Evolutionary conservation across 2,329 filamentous ascomycete species (phyloP).

Genomic region (Cladophialophora immunda): DNA sequence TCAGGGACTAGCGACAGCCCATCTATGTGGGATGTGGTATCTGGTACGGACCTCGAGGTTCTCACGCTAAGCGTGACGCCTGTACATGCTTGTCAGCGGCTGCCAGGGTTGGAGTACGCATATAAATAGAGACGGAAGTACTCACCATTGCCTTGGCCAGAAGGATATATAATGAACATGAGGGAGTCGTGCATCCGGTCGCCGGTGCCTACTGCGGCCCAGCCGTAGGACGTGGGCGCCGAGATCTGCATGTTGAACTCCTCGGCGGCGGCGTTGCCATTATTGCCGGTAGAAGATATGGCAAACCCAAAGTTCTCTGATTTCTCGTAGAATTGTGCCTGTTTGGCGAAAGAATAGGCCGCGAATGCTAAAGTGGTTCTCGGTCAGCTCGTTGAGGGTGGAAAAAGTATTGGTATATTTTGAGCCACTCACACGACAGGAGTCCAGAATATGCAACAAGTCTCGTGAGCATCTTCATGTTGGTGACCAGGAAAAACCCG

Average conservation of each 20-base stretch:
- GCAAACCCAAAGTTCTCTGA: slow-evolving; percentile 6
- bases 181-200: slow-evolving; percentile 26
- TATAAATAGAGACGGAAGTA: neutral
- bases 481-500: neutral
- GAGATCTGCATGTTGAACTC: slow-evolving; percentile 14
- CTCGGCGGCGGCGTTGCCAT: neutral
- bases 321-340: slow-evolving; percentile 16
- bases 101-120: neutral
- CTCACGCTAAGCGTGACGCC: slow-evolving; percentile 26
- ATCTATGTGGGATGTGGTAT: slow-evolving; percentile 1
- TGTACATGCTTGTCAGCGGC: neutral
- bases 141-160: slow-evolving; percentile 12
- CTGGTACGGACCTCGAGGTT: slow-evolving; percentile 9
- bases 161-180: slow-evolving; percentile 32
- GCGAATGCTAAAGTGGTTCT: neutral
- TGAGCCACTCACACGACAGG: neutral
- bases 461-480: neutral
- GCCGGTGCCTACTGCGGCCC: slow-evolving; percentile 27
- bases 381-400: neutral
- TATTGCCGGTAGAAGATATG: slow-evolving; percentile 1
- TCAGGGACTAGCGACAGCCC: neutral
- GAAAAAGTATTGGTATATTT: neutral
- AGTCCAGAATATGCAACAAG: neutral
- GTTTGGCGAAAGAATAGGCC: neutral
- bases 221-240: slow-evolving; percentile 16